Conservation (phyloP, 805 yeast genomes). For the Lachancea cidri region DNA sequence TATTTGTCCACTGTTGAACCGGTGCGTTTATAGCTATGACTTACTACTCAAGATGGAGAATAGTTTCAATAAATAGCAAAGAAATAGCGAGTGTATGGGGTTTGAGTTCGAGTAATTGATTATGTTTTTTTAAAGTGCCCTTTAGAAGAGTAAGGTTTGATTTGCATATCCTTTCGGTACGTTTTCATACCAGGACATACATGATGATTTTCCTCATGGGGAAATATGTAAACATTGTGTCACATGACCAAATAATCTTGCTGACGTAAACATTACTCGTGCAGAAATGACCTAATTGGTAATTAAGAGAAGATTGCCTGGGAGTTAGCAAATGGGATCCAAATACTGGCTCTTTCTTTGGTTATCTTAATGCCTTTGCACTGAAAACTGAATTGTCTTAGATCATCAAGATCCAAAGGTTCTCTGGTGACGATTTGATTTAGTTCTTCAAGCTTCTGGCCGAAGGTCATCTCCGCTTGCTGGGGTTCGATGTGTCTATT, state of each 20-base stretch:
- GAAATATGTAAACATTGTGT: neutral
- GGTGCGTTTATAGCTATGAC: neutral
- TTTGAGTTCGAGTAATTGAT: neutral
- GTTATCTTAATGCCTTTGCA: constrained; percentile 10
- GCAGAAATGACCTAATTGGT: neutral
- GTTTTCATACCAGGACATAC: neutral
- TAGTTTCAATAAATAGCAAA: neutral
- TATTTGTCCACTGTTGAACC: neutral
- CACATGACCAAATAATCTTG: neutral
- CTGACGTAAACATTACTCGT: neutral
- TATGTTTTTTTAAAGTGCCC: neutral
- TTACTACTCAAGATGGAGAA: neutral
- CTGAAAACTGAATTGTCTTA: constrained; percentile 2
- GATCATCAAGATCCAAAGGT: neutral
- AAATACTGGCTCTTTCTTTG: constrained; percentile 6
- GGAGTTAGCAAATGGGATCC: constrained; percentile 4
- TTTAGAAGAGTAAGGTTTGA: neutral
- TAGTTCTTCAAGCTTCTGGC: constrained; percentile 1
- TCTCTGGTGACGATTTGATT: constrained; percentile 1
- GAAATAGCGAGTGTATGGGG: neutral
- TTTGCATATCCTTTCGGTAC: neutral
- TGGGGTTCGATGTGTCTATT: neutral
- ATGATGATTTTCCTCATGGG: neutral
- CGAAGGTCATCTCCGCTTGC: neutral
- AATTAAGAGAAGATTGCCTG: neutral